Base-by-base conservation (phyloP, 2,329 filamentous ascomycete genomes). In the Botrytis deweyae region DNA sequence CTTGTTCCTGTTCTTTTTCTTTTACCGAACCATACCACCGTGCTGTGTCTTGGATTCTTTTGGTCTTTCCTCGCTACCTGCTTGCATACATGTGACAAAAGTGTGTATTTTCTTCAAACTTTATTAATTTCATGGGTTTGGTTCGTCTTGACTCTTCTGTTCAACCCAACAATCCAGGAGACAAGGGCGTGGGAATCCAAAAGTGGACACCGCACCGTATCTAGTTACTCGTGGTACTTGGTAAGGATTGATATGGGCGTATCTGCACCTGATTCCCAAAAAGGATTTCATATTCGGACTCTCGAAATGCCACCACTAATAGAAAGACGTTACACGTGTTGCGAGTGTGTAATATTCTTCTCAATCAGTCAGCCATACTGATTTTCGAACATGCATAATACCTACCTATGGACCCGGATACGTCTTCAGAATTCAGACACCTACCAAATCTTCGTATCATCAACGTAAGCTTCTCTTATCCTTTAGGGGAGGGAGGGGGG, bases 201-300 rank as follows among this genome's bases (percentile, higher is more conserved):
- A 72, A 72, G 62, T 72, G 62, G 70, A 72, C 70, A 72, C 62
- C 70, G 71, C 63, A 69, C 63, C 52, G n/a, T 29, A 58, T 58
- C 52, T 58, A 58, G 49, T 68, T 40, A 29, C 9, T 33, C 4
- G 49, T 68, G 52, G 12, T 36, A 42, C 46, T 38, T 68, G 18
- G 46, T 68, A 68, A 59, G 44, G 61, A 52, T 65, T 67, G 4
- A 29, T 29, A 46, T 72, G 62, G 10, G 66, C 36, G n/a, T 69
- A 58, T 58, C 66, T 69, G 49, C 70, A 67, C 22, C 55, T 66
- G 62, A 67, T 67, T 72, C 70, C 62, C 38, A 29, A 66, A 36
- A 65, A n/a, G 62, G 46, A 55, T 55, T 52, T 49, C 29, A 58
- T 5, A n/a, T 38, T 66, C 61, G 33, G 44, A 66, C 64, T 72